Evolutionary conservation across 345 rosid genomes (phyloP).

Genomic region (Camelina neglecta): DNA sequence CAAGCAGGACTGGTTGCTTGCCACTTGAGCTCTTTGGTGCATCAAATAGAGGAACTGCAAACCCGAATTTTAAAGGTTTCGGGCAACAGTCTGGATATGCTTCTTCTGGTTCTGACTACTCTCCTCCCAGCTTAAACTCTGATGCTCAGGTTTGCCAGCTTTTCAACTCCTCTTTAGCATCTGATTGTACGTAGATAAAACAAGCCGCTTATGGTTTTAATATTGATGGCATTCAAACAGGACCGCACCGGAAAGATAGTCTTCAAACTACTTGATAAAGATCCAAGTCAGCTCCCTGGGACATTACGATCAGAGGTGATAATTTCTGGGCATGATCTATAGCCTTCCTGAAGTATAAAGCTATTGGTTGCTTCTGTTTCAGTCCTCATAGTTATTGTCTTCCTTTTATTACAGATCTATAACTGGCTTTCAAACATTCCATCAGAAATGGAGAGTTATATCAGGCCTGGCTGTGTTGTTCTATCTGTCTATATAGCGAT

Average conservation of each 20-base stretch:
- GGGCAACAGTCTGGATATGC: constrained; percentile 75
- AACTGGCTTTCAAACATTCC: constrained; percentile 93
- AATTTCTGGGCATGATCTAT: constrained; percentile 2
- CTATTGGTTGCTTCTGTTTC: constrained; percentile 8
- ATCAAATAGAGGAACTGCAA: constrained; percentile 52
- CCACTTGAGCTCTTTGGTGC: constrained; percentile 81
- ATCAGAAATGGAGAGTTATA: constrained; percentile 94
- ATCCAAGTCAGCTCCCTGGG: constrained; percentile 84
- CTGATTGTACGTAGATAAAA: neutral
- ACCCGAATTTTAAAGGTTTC: constrained; percentile 55
- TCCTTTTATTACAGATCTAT: constrained; percentile 60
- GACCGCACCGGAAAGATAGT: constrained; percentile 75
- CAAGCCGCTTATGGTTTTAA: neutral
- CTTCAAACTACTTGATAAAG: constrained; percentile 75
- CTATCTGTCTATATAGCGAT: constrained; percentile 79
- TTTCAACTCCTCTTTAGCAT: constrained; percentile 8
- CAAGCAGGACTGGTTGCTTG: constrained; percentile 45
- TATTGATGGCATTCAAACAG: constrained; percentile 44
- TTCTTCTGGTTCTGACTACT: constrained; percentile 91
- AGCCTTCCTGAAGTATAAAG: constrained; percentile 6
- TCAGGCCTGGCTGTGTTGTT: constrained; percentile 93
- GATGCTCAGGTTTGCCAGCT: constrained; percentile 67
- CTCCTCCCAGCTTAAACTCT: constrained; percentile 77
- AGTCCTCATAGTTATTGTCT: constrained; percentile 17
- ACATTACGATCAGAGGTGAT: constrained; percentile 66